Evolutionary conservation across 73 alveolate species (phyloP).

Genomic region (Paramecium sonneborni): DNA sequence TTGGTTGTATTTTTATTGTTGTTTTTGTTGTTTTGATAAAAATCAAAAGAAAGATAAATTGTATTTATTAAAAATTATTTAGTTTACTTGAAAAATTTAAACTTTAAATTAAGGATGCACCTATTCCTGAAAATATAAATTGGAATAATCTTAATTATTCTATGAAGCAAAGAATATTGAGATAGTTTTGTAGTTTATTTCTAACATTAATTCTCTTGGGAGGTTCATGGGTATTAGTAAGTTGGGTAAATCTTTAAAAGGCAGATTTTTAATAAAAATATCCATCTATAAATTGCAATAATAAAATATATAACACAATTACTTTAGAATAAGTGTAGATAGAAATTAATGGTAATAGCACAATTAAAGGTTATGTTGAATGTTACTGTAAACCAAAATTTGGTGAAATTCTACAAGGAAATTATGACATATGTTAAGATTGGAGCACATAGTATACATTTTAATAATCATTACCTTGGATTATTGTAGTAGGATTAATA

Average conservation of each 20-base stretch:
- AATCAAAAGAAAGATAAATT: neutral
- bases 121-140: slow-evolving; percentile 42
- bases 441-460: neutral
- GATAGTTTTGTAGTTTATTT: neutral
- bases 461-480: slow-evolving; percentile 25
- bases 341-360: neutral
- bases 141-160: slow-evolving; percentile 31
- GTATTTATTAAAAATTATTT: neutral
- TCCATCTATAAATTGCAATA: slow-evolving; percentile 16
- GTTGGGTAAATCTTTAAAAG: slow-evolving; percentile 12
- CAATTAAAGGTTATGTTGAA: slow-evolving; percentile 31
- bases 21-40: slow-evolving; percentile 28
- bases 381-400: slow-evolving; percentile 32
- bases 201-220: neutral
- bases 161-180: neutral
- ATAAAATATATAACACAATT: neutral
- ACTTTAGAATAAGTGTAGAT: neutral
- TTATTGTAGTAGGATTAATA: neutral
- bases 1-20: slow-evolving; percentile 20
- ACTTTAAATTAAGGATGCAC: slow-evolving; percentile 10
- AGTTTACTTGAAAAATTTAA: neutral
- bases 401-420: neutral
- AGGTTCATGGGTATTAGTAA: slow-evolving; percentile 19
- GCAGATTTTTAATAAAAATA: neutral
- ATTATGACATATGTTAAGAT: neutral